phyloP scores from a whole-genome alignment of 1,139 yeast genomes.

The Saccharomyces hybrid region DNA sequence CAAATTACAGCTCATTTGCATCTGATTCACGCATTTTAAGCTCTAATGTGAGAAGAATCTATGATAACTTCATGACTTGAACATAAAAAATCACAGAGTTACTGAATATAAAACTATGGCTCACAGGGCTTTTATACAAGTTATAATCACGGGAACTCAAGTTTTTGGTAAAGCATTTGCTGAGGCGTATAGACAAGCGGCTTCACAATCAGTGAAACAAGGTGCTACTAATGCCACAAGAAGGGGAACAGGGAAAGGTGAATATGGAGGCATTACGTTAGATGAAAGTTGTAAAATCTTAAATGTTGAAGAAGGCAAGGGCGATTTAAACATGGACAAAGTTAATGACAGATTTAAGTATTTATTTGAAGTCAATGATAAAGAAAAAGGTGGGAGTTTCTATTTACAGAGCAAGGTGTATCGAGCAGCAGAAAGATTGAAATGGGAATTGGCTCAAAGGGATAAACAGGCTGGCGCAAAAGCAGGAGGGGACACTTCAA shows the following conservation, averaged over 20 bases:
- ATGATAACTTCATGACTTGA: background rate
- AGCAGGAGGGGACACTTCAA: conserved; percentile 4
- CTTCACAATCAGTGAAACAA: conserved; percentile 70
- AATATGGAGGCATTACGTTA: conserved; percentile 64
- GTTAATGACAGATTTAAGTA: conserved; percentile 73
- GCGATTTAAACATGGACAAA: conserved; percentile 48
- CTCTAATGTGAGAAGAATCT: background rate
- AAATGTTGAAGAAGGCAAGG: conserved; percentile 52
- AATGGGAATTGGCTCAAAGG: conserved; percentile 42
- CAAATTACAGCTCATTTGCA: background rate
- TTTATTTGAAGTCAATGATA: conserved; percentile 79
- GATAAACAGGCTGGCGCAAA: conserved; percentile 21
- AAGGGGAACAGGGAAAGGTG: conserved; percentile 45
- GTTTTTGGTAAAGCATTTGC: conserved; percentile 94
- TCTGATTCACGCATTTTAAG: background rate
- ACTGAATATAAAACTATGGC: conserved; percentile 44
- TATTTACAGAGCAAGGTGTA: conserved; percentile 87
- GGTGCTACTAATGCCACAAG: conserved; percentile 49
- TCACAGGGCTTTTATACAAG: conserved; percentile 82
- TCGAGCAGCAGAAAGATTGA: conserved; percentile 66
- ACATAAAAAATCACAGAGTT: background rate
- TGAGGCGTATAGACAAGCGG: conserved; percentile 97
- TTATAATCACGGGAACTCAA: conserved; percentile 87
- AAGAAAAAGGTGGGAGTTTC: conserved; percentile 91
- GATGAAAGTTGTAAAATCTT: conserved; percentile 91